Evolutionary conservation across 345 rosid species (phyloP), one percentile per base, ranked within the genome.

Genomic region (Eucalyptus sp.): DNA sequence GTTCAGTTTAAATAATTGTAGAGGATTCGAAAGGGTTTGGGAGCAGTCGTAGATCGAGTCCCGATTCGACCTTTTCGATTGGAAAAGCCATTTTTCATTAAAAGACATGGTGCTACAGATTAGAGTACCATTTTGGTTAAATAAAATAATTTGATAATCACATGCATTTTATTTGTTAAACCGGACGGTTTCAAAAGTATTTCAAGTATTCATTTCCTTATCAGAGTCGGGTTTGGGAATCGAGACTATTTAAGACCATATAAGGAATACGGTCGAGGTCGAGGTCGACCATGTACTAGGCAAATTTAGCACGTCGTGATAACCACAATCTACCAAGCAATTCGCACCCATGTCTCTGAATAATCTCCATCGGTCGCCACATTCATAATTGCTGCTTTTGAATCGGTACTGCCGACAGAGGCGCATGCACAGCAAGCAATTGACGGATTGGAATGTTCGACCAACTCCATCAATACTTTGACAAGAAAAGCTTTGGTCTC

Each of bases 271-370:
- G 5, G 7, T 68, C 13, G 24, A 68, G 43, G 5, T 68, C 13
- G 2, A 64, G 37, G 1, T 33, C 7, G 1, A 68, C 6, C 25
- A 2, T 4, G 22, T 8, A 16, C 22, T 4, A 16, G 25, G 46
- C 25, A 33, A 71, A 71, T 33, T 71, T 71, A 71, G 81, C 44
- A 18, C 2, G 25, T 71, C 3, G 4, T 22, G 46, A 37, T 71
- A 71, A 37, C 13, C 25, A 18, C 81, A 17, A 20, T 71, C 2
- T 71, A 37, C 1, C 22, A 33, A 37, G 29, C 48, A 37, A 76
- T 20, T 76, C 0, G 5, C 48, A 18, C 81, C 41, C 29, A 18
- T 76, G 4, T 37, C 13, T 18, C 13, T 71, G 25, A 37, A 76
- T 76, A 37, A 76, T 2, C 83, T 37, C 48, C 2, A 76, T 37